phyloP scores from a whole-genome alignment of 192 early-diverging fungal species.

The Allomyces arbusculus region DNA sequence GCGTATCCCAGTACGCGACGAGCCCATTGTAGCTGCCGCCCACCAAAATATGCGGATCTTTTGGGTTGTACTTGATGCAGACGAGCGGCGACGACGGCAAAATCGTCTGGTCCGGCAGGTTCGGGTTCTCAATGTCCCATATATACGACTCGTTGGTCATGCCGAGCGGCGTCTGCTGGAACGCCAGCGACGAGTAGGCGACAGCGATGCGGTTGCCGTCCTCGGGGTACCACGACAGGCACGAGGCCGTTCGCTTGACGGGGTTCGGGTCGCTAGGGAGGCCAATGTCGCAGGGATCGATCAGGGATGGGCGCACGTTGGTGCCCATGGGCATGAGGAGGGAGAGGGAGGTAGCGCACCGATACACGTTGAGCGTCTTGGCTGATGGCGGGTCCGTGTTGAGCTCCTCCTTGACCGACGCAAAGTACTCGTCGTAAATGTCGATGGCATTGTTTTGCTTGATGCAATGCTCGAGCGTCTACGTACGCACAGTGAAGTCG shows the following conservation, averaged over 20 bases:
- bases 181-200: constrained; percentile 31
- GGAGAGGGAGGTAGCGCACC: constrained; percentile 8
- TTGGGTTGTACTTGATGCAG: constrained; percentile 39
- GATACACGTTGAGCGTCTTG: constrained; percentile 35
- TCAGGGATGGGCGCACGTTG: too few relatives aligned
- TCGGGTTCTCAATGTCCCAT: constrained; percentile 45
- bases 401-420: constrained; percentile 8
- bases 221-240: constrained; percentile 41
- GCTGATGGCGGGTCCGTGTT: constrained; percentile 23
- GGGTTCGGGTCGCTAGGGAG: constrained; percentile 24
- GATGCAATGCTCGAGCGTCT: constrained; percentile 37
- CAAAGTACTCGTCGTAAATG: constrained; percentile 43
- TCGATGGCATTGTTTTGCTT: constrained; percentile 49
- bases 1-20: constrained; percentile 36
- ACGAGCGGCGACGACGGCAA: constrained; percentile 29
- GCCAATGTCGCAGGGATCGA: too few relatives aligned
- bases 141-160: constrained; percentile 38
- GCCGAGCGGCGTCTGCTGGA: constrained; percentile 27
- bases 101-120: constrained; percentile 29
- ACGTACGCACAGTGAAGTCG: too few relatives aligned
- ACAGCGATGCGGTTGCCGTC: constrained; percentile 39
- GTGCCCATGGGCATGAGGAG: too few relatives aligned
- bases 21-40: constrained; percentile 38
- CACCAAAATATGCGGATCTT: constrained; percentile 39
- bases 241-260: constrained; percentile 26